Conservation (phyloP, 2,329 filamentous ascomycete species). For the Venturia pyrina region DNA sequence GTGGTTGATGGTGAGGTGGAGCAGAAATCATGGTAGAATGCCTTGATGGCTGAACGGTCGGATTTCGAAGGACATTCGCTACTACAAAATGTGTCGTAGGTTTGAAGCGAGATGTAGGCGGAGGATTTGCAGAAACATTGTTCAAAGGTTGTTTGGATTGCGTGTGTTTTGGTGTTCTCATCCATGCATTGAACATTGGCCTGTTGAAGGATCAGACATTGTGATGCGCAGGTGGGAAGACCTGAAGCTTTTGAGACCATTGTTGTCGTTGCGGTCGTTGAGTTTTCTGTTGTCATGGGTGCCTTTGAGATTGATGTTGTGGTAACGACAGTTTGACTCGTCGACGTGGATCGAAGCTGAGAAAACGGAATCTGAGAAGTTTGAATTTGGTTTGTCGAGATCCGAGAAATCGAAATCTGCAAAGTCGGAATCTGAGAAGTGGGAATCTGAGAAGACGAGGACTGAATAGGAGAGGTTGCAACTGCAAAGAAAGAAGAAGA, state of each 20-base stretch:
- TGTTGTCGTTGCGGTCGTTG: background rate
- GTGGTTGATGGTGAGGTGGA: background rate
- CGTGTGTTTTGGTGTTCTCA: background rate
- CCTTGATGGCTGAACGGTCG: background rate
- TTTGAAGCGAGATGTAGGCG: background rate
- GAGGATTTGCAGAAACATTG: background rate
- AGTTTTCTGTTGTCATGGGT: background rate
- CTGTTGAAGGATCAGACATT: background rate
- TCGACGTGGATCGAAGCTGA: background rate
- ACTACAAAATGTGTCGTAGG: background rate
- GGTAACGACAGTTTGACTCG: background rate
- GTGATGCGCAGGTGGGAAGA: background rate
- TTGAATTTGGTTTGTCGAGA: too few species aligned
- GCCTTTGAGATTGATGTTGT: background rate
- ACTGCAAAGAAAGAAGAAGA: background rate
- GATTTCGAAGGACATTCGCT: background rate
- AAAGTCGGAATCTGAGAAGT: background rate
- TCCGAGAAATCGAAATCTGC: background rate
- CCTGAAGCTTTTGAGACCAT: background rate
- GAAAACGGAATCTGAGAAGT: background rate
- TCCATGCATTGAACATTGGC: background rate
- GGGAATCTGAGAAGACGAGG: background rate
- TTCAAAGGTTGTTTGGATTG: background rate
- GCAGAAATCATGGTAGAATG: background rate
- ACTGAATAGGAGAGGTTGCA: background rate